Conservation (phyloP, 306 rosid species). For the Mimosa pudica region DNA sequence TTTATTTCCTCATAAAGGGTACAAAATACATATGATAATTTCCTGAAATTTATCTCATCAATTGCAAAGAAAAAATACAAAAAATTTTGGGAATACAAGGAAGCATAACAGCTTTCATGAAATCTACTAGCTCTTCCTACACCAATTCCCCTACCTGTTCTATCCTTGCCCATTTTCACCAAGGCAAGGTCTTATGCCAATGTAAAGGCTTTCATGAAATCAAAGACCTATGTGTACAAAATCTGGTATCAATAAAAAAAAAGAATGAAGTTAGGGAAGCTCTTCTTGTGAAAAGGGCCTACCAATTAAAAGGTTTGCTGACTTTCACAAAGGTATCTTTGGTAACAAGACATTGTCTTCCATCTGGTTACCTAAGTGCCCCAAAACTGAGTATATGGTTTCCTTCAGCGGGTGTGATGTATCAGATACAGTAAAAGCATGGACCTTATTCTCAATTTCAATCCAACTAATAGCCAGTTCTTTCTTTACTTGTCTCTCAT, state of each 20-base stretch:
- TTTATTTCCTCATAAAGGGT: background rate
- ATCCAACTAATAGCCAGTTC: conserved; percentile 59
- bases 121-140: conserved; percentile 27
- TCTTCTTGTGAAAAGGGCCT: conserved; percentile 35
- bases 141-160: conserved; percentile 8
- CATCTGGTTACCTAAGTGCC: conserved; percentile 55
- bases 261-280: conserved; percentile 31
- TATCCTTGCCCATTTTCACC: background rate
- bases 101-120: conserved; percentile 32
- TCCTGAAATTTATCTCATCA: conserved; percentile 24
- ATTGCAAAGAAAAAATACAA: conserved; percentile 21
- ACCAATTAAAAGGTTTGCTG: conserved; percentile 24
- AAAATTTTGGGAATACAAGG: conserved; percentile 17
- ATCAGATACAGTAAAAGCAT: conserved; percentile 60
- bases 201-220: background rate
- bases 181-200: conserved; percentile 28
- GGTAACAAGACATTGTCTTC: conserved; percentile 44
- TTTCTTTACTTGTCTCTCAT: conserved; percentile 54
- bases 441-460: conserved; percentile 56
- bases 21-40: background rate
- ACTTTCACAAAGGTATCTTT: conserved; percentile 37
- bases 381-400: conserved; percentile 55
- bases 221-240: conserved; percentile 20
- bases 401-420: conserved; percentile 60
- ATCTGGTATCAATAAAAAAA: conserved; percentile 31